Percentiles rank a stretch among this genome's conserved stretches.
Evolutionary conservation across 345 rosid genomes (phyloP).

Genomic region (Salix exigua): DNA sequence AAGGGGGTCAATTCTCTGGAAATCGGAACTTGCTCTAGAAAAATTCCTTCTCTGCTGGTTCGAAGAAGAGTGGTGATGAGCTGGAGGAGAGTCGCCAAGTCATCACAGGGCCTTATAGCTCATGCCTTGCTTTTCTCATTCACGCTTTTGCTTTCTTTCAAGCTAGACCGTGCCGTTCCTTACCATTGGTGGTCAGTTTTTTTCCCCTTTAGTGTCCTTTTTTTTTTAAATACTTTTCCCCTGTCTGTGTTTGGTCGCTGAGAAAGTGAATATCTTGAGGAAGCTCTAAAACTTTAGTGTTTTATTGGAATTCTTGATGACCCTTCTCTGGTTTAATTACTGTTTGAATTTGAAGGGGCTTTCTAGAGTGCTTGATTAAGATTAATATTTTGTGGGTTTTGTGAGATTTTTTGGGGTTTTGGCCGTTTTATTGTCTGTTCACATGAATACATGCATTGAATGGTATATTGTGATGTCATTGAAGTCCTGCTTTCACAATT

Average conservation of each 20-base stretch:
- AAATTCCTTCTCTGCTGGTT: slow-evolving; percentile 35
- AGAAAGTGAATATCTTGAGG: not conserved
- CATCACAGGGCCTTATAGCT: slow-evolving; percentile 59
- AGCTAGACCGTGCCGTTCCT: slow-evolving; percentile 56
- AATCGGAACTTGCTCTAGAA: not conserved
- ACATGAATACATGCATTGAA: not conserved
- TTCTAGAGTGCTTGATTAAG: not conserved
- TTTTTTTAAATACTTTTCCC: not conserved
- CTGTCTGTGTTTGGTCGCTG: not conserved
- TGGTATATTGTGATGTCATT: not conserved
- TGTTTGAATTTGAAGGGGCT: not conserved
- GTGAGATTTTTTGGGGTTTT: not conserved
- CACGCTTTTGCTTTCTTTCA: slow-evolving; percentile 70
- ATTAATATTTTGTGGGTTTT: not conserved
- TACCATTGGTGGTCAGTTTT: slow-evolving; percentile 73
- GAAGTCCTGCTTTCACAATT: not conserved
- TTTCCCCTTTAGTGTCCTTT: not conserved
- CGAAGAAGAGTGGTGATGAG: slow-evolving; percentile 53
- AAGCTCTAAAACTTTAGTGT: not conserved
- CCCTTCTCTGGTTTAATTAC: not conserved
- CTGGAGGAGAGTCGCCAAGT: slow-evolving; percentile 74
- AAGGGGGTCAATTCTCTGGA: slow-evolving; percentile 4
- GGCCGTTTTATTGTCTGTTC: not conserved
- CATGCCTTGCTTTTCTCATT: slow-evolving; percentile 71
- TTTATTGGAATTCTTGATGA: slow-evolving; percentile 2